phyloP scores from a whole-genome alignment of 164 flowering plant species.

The Brasenia schreberi region DNA sequence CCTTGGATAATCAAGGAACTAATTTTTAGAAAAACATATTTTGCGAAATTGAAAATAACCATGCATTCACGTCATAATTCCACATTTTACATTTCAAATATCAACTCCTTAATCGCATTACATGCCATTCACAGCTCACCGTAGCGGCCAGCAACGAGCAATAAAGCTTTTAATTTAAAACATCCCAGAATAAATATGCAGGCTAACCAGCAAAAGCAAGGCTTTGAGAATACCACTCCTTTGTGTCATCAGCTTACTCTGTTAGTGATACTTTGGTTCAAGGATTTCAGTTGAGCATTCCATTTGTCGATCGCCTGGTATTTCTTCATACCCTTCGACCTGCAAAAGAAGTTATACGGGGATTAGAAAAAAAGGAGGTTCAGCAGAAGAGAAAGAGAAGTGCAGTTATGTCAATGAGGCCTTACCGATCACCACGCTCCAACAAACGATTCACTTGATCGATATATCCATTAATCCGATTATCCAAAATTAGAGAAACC shows the following conservation, averaged over 20 bases:
- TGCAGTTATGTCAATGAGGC: not conserved
- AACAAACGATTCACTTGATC: slow-evolving; percentile 81
- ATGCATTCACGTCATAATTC: no score
- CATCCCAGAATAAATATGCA: not conserved
- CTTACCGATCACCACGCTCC: slow-evolving; percentile 73
- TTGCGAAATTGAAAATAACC: no score
- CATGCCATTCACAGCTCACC: no score
- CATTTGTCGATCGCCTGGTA: slow-evolving; percentile 89
- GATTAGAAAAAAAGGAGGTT: not conserved
- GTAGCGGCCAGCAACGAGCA: no score
- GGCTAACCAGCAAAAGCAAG: not conserved
- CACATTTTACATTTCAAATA: no score
- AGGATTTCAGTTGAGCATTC: slow-evolving; percentile 85
- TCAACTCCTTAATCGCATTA: no score
- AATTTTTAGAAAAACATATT: no score
- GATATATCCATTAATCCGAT: slow-evolving; percentile 72
- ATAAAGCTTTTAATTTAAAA: no score
- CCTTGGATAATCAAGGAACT: no score
- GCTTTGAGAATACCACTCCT: not conserved
- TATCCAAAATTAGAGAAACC: slow-evolving; percentile 89
- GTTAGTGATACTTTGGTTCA: slow-evolving; percentile 62
- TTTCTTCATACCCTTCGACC: slow-evolving; percentile 94
- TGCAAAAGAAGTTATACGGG: slow-evolving; percentile 11
- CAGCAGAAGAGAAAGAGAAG: not conserved
- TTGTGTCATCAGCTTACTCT: slow-evolving; percentile 32